Evolutionary conservation across 805 yeast genomes (phyloP), one percentile per base, ranked within the genome.

Genomic region (Scheffersomyces lignosus): DNA sequence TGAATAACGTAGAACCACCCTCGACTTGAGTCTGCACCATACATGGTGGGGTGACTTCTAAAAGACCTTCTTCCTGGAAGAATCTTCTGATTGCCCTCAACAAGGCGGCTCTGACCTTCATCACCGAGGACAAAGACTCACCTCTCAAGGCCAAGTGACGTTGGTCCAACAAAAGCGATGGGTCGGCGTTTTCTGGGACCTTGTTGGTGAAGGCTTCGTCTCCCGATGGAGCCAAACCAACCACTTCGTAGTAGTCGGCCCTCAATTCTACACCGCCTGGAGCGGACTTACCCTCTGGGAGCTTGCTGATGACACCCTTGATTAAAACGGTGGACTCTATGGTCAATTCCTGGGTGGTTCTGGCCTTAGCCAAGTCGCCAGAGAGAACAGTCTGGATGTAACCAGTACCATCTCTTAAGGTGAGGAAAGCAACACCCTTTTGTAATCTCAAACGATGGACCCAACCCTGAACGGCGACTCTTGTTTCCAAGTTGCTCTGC

Each of bases 21-120:
- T 93, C 99, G 42, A 93, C 99, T 73, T 93, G 98, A 27, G 96
- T 90, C 71, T 93, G 99, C 38, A 93, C 99, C 98, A 93, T 93
- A 70, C 98, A 90, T 57, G 99, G 99, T 31, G 99, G 97, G 27
- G 98, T 93, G 42, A 95, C 96, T 74, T 93, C 99, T 22, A 80
- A 69, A 35, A 90, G 57, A 23, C 78, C 76, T 68, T 83, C 87
- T 56, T 87, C 93, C 16, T 61, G 71, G 60, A 77, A 91, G 41
- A 84, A 84, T 49, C 80, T 75, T 70, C 99, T 81, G 51, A 93
- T 65, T 27, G 93, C 67, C 35, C 71, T 70, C 52, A 93, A 68
- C 38, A 89, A 75, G 26, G 80, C 70, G 27, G 96, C 93, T 66
- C 99, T 83, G 24, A 93, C 98, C 62, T 86, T 87, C 93, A 93